Evolutionary conservation across 371 early-diverging fungal species (phyloP).

Genomic region (Mycotypha africana): DNA sequence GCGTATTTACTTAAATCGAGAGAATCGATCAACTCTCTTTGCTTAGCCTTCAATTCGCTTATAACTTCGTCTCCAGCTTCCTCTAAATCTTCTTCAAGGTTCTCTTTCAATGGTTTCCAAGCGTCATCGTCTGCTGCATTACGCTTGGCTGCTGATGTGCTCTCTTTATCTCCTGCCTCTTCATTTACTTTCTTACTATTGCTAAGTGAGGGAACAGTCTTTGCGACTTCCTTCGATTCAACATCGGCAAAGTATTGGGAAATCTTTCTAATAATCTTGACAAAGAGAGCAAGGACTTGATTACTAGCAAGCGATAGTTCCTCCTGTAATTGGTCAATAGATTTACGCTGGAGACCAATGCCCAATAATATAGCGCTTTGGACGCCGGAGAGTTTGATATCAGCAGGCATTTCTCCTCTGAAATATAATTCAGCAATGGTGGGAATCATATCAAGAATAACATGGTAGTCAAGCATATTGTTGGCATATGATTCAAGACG

Average conservation of each 20-base stretch:
- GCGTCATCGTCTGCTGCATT: slow-evolving; percentile 71
- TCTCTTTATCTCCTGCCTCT: slow-evolving; percentile 4
- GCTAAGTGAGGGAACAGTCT: slow-evolving; percentile 20
- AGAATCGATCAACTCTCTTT: slow-evolving; percentile 79
- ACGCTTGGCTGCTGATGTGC: slow-evolving; percentile 37
- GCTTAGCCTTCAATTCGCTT: slow-evolving; percentile 61
- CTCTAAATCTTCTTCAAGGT: slow-evolving; percentile 75
- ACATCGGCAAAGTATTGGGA: slow-evolving; percentile 59
- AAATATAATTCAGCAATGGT: slow-evolving; percentile 77
- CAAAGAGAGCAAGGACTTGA: slow-evolving; percentile 91
- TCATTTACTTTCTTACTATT: slow-evolving; percentile 11
- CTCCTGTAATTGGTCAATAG: slow-evolving; percentile 77
- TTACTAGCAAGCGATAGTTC: slow-evolving; percentile 80
- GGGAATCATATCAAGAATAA: slow-evolving; percentile 90
- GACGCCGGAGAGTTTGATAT: slow-evolving; percentile 76
- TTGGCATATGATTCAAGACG: slow-evolving; percentile 92
- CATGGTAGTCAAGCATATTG: slow-evolving; percentile 95
- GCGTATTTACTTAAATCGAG: slow-evolving; percentile 74
- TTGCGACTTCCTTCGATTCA: slow-evolving; percentile 41
- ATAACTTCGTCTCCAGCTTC: slow-evolving; percentile 74
- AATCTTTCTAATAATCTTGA: slow-evolving; percentile 81
- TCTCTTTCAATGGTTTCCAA: slow-evolving; percentile 78
- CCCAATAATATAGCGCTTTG: slow-evolving; percentile 85
- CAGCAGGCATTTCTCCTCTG: slow-evolving; percentile 48
- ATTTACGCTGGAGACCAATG: slow-evolving; percentile 89